Evolutionary conservation across 129 eudicot genomes (phyloP).

Genomic region (Flaveria ramosissima): DNA sequence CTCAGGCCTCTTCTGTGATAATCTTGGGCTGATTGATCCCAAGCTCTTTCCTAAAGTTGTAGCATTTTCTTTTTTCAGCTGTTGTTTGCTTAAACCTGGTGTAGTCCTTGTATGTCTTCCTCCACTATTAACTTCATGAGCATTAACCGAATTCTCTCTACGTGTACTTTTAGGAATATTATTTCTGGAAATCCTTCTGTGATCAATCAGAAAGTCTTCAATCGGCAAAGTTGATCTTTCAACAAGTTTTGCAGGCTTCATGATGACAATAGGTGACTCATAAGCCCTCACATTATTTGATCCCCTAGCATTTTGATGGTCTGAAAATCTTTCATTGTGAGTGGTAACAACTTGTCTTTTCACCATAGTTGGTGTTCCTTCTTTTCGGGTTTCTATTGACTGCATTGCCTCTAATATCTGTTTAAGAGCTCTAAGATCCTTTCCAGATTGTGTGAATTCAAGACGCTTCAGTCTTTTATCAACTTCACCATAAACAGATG

Average conservation of each 20-base stretch:
- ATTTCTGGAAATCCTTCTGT: slow-evolving; percentile 32
- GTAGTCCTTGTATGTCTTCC: slow-evolving; percentile 38
- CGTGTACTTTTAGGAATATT: slow-evolving; percentile 37
- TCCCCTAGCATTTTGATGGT: slow-evolving; percentile 40
- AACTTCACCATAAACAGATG: slow-evolving; percentile 88
- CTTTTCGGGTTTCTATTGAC: slow-evolving; percentile 51
- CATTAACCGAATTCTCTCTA: slow-evolving; percentile 39
- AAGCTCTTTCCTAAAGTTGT: slow-evolving; percentile 43
- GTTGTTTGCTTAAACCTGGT: slow-evolving; percentile 43
- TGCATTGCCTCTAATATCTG: slow-evolving; percentile 95
- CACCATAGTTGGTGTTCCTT: slow-evolving; percentile 38
- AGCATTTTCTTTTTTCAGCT: slow-evolving; percentile 44
- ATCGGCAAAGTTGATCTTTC: slow-evolving; percentile 44
- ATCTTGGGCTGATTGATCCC: slow-evolving; percentile 72
- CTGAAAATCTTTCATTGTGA: slow-evolving; percentile 34
- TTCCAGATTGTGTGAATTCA: slow-evolving; percentile 80
- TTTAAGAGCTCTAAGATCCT: slow-evolving; percentile 90
- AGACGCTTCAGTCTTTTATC: slow-evolving; percentile 80
- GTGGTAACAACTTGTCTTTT: slow-evolving; percentile 23
- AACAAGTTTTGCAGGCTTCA: slow-evolving; percentile 81
- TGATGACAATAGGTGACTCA: slow-evolving; percentile 87
- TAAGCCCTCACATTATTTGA: slow-evolving; percentile 31
- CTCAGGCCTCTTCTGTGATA: slow-evolving; percentile 68
- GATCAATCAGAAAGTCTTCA: slow-evolving; percentile 23
- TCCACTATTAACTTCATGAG: slow-evolving; percentile 37